These are phyloP conservation scores for Ophiognomonia clavigignenti-juglandacearum DNA, from an alignment of 2,329 filamentous ascomycete species.

Conservation along the genomic window DNA sequence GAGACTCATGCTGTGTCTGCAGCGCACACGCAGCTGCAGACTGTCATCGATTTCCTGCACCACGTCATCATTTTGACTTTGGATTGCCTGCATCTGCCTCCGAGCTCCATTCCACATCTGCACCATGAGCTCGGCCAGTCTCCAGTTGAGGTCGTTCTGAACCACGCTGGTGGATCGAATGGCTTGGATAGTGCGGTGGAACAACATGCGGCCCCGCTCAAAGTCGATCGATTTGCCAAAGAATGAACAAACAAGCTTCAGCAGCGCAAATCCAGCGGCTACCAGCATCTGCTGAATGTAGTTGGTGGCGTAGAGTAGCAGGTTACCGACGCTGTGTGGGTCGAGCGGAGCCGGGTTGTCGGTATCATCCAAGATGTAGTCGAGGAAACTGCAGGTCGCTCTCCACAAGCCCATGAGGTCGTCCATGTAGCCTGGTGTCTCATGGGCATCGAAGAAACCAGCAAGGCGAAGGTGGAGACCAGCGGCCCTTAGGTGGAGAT, in stretches of 20 bases:
- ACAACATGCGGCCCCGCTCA: constrained; percentile 61
- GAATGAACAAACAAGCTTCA: constrained; percentile 74
- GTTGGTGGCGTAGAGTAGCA: constrained; percentile 64
- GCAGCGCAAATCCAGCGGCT: constrained; percentile 70
- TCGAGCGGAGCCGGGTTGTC: constrained; percentile 37
- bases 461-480: constrained; percentile 71
- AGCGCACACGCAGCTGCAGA: constrained; percentile 75
- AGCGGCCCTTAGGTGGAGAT: constrained; percentile 67
- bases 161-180: constrained; percentile 70
- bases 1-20: constrained; percentile 78
- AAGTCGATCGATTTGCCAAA: constrained; percentile 70
- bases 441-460: constrained; percentile 76
- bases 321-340: constrained; percentile 43
- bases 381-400: constrained; percentile 64
- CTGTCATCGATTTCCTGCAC: constrained; percentile 59
- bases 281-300: constrained; percentile 84
- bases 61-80: constrained; percentile 44
- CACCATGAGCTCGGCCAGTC: constrained; percentile 78
- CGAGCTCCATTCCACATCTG: constrained; percentile 78
- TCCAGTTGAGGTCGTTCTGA: constrained; percentile 74
- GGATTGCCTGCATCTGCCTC: constrained; percentile 38
- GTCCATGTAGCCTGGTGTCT: constrained; percentile 65
- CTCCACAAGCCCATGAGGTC: constrained; percentile 74
- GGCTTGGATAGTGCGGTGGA: constrained; percentile 65
- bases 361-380: constrained; percentile 56